Evolutionary conservation across 2,329 filamentous ascomycete species (phyloP), one percentile per base, ranked within the genome.

Genomic region (Nectriaceae sp.): DNA sequence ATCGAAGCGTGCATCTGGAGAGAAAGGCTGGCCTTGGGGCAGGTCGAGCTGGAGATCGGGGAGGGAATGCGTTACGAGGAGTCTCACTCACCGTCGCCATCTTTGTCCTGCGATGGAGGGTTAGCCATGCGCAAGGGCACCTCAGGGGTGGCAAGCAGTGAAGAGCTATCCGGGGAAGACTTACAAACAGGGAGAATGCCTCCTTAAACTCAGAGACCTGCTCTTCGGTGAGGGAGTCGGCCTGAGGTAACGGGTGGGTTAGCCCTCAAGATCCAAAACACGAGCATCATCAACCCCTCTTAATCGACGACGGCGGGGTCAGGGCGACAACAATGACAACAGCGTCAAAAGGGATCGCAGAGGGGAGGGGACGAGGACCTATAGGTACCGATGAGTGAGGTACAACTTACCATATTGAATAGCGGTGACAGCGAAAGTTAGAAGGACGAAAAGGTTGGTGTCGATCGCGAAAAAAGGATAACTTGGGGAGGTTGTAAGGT

Each of bases 201-300:
- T 99, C 94, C 89, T 97, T 99, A 83, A 97, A 99, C 81, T 99
- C 94, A 72, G 94, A 97, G 73, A 99, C 94, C 84, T 99, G 94
- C 80, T 99, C 94, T 83, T 99, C 94, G 66, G 94, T 97, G 70
- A 99, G 88, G 75, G 93, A 93, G 74, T 99, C 94, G 74, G 93
- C 93, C 93, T 97, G 72, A 47, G 46, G 33, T 40, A 43, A 46
- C 54, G 43, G 49, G 47, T 42, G 49, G 44, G 62, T 69, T 52
- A 63, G 65, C 54, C 38, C 26, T 43, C 26, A 42, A 38, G 44
- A 37, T 37, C 37, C 21, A 48, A 55, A 48, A 46, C 11, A 50
- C 42, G 39, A 53, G 46, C 48, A 46, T 47, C 55, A 57, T 47
- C 52, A 62, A 59, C 63, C 61, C 60, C 61, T 68, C 65, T 50